Conservation (phyloP, 192 early-diverging fungal species). For the Entophlyctis luteolus region DNA sequence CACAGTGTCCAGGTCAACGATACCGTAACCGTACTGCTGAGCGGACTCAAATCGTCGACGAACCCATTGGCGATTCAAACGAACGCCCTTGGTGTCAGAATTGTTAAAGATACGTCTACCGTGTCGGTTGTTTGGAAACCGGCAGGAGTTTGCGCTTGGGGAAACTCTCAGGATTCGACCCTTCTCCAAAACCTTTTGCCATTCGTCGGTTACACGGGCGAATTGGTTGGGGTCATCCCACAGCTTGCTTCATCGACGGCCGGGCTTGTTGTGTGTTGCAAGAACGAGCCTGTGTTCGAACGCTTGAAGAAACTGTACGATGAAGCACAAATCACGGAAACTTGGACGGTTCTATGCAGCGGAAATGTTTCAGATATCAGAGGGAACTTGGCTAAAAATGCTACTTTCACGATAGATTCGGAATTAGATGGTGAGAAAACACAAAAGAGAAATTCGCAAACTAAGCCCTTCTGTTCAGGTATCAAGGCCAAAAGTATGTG, state of each 20-base stretch:
- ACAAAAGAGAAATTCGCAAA: neutral
- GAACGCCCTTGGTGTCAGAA: neutral
- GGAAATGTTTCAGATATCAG: slow-evolving; percentile 4
- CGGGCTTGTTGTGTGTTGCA: neutral
- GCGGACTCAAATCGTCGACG: neutral
- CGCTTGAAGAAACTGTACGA: neutral
- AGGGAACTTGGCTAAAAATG: neutral
- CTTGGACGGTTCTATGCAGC: slow-evolving; percentile 9
- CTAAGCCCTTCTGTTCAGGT: neutral
- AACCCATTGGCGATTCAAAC: neutral
- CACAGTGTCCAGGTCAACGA: neutral
- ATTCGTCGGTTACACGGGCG: neutral
- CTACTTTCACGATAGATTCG: slow-evolving; percentile 11
- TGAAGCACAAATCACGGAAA: neutral
- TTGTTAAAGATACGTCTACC: neutral
- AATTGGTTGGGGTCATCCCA: too few relatives aligned
- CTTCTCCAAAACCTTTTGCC: neutral
- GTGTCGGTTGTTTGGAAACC: neutral
- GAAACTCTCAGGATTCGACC: neutral
- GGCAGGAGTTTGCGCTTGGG: neutral
- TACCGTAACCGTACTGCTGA: too few relatives aligned
- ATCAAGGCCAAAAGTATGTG: neutral
- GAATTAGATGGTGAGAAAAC: neutral
- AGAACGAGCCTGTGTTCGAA: neutral
- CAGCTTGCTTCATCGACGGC: neutral